Evolutionary conservation across 352 stramenopile species (phyloP), one percentile per base, ranked within the genome.

Genomic region (Pseudoperonospora humuli): DNA sequence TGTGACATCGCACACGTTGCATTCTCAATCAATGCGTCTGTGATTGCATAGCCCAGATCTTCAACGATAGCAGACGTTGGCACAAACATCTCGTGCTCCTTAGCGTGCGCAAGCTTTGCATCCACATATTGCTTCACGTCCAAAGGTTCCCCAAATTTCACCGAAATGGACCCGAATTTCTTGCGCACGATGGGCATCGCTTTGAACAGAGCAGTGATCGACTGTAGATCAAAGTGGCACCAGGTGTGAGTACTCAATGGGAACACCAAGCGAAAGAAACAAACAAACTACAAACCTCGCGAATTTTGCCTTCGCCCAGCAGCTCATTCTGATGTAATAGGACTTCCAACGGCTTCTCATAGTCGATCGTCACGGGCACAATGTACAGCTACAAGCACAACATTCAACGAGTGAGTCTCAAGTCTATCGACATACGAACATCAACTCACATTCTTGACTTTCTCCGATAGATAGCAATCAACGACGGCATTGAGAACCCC

Each of bases 351-450:
- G 80, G 78, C 54, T 88, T 90, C 50, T 93, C 80, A 38, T 90
- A 93, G 53, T 93, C 80, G 35, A 93, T 93, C 4, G 77, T 90
- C 18, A 93, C 75, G 0, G 80, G 80, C 7, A 93, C 78, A 45
- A 93, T 70, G 45, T 81, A 73, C 13, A 88, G 59, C 77, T 90
- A 42, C 14, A 31, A 41, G 14, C 28, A 50, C 24, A 45, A 19
- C 25, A 41, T 19, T 50, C 40, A 42, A 29, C 39, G 26, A 37
- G 11, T 33, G 20, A 56, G 33, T 13, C 24, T 17, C 21, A 13
- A 24, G 25, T 11, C 7, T 43, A 27, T 5, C 20, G 3, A 11
- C 27, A 14, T 17, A 23, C 13, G 6, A 26, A 27, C 27, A 32
- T n/a, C n/a, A 15, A 77, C 74, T 32, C 62, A 88, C 76, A 36